Evolutionary conservation across 768 basidiomycete genomes (phyloP), one percentile per base, ranked within the genome.

Genomic region (Russula brevipes): DNA sequence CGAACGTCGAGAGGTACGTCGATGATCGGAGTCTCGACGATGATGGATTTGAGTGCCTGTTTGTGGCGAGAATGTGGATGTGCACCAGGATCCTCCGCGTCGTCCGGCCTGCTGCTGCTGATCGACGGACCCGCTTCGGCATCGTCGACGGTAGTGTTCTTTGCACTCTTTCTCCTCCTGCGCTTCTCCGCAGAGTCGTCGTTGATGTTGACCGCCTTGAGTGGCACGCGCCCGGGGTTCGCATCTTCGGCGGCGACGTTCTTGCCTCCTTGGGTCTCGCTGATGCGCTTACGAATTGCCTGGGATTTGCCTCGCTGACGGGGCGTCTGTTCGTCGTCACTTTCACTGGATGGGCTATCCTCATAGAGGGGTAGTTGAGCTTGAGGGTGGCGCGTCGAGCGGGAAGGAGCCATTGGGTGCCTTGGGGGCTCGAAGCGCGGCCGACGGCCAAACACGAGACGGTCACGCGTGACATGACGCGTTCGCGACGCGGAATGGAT

Each of bases 131-230:
- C 86, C 4, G 81, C 80, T 54, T 85, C 77, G 6, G 80, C 75
- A 56, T 78, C 80, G 35, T 87, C 87, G n/a, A 61, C 50, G 16
- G 80, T 80, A 10, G 75, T 74, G 10, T 84, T 73, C 73, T 86
- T 91, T 30, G 82, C 84, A 70, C 88, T 92, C 79, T 90, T 91
- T 69, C 93, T 77, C 59, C 93, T 77, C 60, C 86, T 80, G 54
- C 92, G 82, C 73, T 92, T 93, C 78, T 95, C 93, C 0, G 91
- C 91, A 3, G 81, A 82, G 74, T 94, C 93, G 71, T 94, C 92
- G 73, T 94, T 95, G 47, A 85, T 75, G 66, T 76, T 80, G 55
- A 78, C 77, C 24, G 74, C 77, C 70, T 79, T 81, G 51, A 72
- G 67, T 11, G 72, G 71, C 10, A 65, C 64, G 35, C 73, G 71